phyloP scores from a whole-genome alignment of 1,139 yeast species.

The Pneumocystis murina region DNA sequence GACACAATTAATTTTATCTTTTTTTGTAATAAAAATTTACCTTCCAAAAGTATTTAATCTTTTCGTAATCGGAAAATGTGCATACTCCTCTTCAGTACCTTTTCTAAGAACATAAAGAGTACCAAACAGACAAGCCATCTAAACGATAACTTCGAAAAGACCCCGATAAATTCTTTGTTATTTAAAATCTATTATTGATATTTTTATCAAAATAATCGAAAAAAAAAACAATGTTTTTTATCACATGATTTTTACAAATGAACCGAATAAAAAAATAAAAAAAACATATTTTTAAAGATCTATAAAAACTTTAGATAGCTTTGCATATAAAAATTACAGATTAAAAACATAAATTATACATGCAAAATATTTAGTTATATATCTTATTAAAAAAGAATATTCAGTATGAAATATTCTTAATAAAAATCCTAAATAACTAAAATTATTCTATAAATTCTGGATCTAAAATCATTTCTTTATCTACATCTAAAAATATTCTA shows the following conservation, averaged over 20 bases:
- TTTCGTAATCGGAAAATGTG: not conserved
- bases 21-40: not conserved
- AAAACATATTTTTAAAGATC: not conserved
- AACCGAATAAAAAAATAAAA: not conserved
- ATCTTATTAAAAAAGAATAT: no score
- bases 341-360: not conserved
- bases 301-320: not conserved
- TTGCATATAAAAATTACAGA: not conserved
- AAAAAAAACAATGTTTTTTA: not conserved
- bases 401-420: not conserved
- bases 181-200: not conserved
- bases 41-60: not conserved
- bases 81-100: not conserved
- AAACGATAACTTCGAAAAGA: not conserved
- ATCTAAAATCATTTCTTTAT: not conserved
- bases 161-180: not conserved
- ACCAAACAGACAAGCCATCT: not conserved
- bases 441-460: not conserved
- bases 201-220: not conserved
- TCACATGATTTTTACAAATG: not conserved
- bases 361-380: no score
- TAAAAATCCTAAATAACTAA: not conserved
- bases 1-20: not conserved
- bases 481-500: not conserved
- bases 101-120: not conserved